phyloP scores from a whole-genome alignment of 108 stramenopile genomes.

The Schizochytrium sp. region DNA sequence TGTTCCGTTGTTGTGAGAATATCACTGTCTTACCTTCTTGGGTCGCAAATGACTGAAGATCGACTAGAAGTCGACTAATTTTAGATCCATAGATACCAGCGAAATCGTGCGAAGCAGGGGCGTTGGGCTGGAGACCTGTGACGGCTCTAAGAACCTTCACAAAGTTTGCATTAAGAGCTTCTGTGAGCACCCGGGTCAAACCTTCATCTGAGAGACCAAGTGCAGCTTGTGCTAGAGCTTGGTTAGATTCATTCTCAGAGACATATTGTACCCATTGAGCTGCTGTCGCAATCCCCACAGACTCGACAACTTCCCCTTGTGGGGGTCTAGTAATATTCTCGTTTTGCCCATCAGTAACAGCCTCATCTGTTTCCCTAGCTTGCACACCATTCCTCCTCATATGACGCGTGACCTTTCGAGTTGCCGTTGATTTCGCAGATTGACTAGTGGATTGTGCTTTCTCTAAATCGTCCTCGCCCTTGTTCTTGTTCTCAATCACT shows the following conservation, averaged over 20 bases:
- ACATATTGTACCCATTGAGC: too few relatives aligned
- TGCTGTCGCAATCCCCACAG: too few relatives aligned
- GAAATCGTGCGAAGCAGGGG: conserved; percentile 66
- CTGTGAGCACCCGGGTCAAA: background rate
- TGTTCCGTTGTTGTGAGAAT: conserved; percentile 73
- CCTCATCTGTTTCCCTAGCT: background rate
- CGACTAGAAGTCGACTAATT: conserved; percentile 62
- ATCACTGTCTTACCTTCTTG: conserved; percentile 69
- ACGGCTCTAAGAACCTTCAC: conserved; percentile 68
- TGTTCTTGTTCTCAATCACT: background rate
- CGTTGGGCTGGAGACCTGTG: conserved; percentile 44
- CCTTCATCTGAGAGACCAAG: too few relatives aligned
- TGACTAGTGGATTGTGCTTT: background rate
- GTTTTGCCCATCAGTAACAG: background rate
- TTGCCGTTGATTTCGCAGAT: background rate
- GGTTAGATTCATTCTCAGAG: too few relatives aligned
- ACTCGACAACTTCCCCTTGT: too few relatives aligned
- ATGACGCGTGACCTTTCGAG: background rate
- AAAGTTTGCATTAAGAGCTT: background rate
- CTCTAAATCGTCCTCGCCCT: too few relatives aligned
- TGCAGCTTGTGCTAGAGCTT: too few relatives aligned
- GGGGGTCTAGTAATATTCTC: background rate
- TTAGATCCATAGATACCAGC: conserved; percentile 70
- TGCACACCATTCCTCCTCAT: background rate
- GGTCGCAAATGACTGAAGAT: background rate